phyloP scores from a whole-genome alignment of 2,329 filamentous ascomycete species.

The Mollisia scopiformis region DNA sequence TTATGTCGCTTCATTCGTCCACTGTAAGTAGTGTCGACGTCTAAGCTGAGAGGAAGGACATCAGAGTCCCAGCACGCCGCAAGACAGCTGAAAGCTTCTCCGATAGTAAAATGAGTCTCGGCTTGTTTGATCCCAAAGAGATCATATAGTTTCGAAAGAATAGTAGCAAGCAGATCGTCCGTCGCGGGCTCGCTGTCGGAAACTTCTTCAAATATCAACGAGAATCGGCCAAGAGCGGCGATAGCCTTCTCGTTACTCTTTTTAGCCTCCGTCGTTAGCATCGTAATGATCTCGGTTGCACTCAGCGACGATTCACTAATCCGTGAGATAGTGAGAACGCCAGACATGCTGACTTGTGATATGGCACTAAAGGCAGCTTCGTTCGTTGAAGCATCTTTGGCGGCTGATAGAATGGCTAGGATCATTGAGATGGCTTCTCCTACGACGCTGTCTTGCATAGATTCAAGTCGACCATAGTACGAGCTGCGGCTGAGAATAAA shows the following conservation, averaged over 20 bases:
- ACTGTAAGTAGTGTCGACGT: conserved; percentile 64
- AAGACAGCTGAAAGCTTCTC: conserved; percentile 81
- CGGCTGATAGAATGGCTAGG: conserved; percentile 53
- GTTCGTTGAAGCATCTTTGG: conserved; percentile 58
- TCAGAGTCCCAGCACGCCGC: conserved; percentile 83
- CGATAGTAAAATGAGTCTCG: conserved; percentile 88
- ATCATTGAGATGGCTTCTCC: conserved; percentile 46
- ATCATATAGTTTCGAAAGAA: conserved; percentile 71
- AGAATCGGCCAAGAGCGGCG: conserved; percentile 75
- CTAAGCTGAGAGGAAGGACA: conserved; percentile 72
- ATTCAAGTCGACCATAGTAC: conserved; percentile 47
- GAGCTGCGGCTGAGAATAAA: conserved; percentile 60
- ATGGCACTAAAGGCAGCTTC: conserved; percentile 60
- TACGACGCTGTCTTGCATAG: conserved; percentile 41
- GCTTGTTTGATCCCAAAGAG: conserved; percentile 84
- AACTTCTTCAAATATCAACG: conserved; percentile 60
- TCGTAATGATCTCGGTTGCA: conserved; percentile 51
- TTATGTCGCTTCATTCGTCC: conserved; percentile 44
- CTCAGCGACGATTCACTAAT: conserved; percentile 28
- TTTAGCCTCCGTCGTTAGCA: conserved; percentile 71
- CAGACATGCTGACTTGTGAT: conserved; percentile 64
- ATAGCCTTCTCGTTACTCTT: conserved; percentile 84
- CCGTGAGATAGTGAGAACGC: conserved; percentile 43
- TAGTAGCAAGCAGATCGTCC: conserved; percentile 47
- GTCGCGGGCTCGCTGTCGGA: conserved; percentile 38